Evolutionary conservation across 345 rosid species (phyloP).

Genomic region (Gossypium herbaceum): DNA sequence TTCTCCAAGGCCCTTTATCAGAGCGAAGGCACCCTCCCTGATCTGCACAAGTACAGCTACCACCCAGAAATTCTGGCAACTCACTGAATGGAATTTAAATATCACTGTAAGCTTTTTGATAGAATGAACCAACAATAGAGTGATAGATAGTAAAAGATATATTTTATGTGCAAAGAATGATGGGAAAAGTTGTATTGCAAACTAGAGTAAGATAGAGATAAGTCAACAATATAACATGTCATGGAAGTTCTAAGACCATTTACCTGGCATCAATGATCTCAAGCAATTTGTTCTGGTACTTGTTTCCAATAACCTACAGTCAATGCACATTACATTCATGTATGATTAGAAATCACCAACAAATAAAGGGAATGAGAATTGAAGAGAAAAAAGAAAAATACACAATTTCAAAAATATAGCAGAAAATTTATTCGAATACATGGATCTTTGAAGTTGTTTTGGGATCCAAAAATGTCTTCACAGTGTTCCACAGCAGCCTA

Average conservation of each 20-base stretch:
- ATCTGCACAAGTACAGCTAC: conserved; percentile 76
- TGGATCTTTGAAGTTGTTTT: conserved; percentile 95
- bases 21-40: conserved; percentile 94
- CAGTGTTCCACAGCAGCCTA: conserved; percentile 83
- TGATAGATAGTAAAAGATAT: not conserved
- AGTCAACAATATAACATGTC: not conserved
- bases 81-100: conserved; percentile 46
- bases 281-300: conserved; percentile 77
- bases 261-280: conserved; percentile 88
- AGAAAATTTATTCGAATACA: conserved; percentile 35
- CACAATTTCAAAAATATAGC: not conserved
- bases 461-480: conserved; percentile 91
- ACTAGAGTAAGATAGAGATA: not conserved
- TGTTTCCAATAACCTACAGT: conserved; percentile 87
- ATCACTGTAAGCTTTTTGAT: not conserved
- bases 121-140: not conserved
- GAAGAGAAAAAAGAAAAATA: not conserved
- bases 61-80: conserved; percentile 91
- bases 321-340: conserved; percentile 18
- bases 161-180: not conserved
- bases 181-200: not conserved
- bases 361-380: not conserved
- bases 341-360: not conserved
- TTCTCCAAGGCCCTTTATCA: conserved; percentile 99
- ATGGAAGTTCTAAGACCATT: conserved; percentile 13